A percentile compares a stretch with the other conserved stretches of the same genome.
Evolutionary conservation across 2,329 filamentous ascomycete genomes (phyloP).

Genomic region (Pseudomassariella vexata): DNA sequence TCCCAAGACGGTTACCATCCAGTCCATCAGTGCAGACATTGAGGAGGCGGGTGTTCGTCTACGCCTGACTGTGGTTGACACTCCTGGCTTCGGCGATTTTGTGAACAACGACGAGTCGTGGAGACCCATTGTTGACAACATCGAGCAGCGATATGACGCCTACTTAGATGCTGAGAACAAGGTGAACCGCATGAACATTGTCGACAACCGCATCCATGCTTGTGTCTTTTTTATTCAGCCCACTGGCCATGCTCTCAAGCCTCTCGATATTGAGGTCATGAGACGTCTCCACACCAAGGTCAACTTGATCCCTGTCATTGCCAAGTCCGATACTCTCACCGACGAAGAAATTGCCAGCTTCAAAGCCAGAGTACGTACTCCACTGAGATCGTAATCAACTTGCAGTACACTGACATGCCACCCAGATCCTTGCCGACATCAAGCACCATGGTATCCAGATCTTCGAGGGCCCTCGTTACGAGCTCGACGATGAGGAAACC

Average conservation of each 20-base stretch:
- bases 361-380: conserved; percentile 81
- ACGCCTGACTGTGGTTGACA: conserved; percentile 93
- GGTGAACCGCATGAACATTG: conserved; percentile 99
- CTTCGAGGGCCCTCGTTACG: conserved; percentile 96
- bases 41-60: conserved; percentile 98
- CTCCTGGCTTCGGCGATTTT: conserved; percentile 96
- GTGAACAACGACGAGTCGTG: conserved; percentile 99
- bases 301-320: conserved; percentile 98
- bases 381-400: not conserved
- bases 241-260: conserved; percentile 96
- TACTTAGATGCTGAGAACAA: conserved; percentile 99
- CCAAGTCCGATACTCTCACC: conserved; percentile 95
- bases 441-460: conserved; percentile 97
- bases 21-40: conserved; percentile 93
- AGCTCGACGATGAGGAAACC: conserved; percentile 98
- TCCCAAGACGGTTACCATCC: conserved; percentile 93
- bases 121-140: conserved; percentile 98
- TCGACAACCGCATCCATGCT: conserved; percentile 97
- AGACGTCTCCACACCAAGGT: conserved; percentile 99
- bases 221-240: conserved; percentile 99
- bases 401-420: not conserved
- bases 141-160: conserved; percentile 97
- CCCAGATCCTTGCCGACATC: conserved; percentile 91
- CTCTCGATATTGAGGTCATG: conserved; percentile 98
- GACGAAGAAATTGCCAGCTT: conserved; percentile 93